Conservation (phyloP, 169 alveolate species). For the Plasmodium coatneyi region DNA sequence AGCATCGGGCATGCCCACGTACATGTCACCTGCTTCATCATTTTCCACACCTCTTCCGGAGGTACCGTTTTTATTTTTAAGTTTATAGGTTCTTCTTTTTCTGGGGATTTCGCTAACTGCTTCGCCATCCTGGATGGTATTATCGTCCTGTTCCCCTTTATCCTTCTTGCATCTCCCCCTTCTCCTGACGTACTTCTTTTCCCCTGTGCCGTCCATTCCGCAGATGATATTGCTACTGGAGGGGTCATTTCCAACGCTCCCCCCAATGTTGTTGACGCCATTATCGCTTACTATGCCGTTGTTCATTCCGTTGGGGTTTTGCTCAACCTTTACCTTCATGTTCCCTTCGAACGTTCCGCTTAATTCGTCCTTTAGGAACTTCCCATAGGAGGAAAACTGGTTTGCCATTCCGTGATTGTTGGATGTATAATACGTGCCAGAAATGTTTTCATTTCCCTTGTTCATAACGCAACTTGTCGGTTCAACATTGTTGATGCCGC, state of each 20-base stretch:
- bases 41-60: background rate
- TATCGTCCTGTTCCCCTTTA: conserved; percentile 22
- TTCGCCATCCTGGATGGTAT: conserved; percentile 22
- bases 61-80: conserved; percentile 14
- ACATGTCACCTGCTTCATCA: background rate
- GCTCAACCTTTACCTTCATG: background rate
- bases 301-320: background rate
- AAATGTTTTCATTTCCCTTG: background rate
- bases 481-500: background rate
- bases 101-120: background rate
- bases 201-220: background rate
- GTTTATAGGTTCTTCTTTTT: background rate
- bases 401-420: background rate
- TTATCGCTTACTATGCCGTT: background rate
- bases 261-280: background rate
- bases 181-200: conserved; percentile 22
- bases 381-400: background rate
- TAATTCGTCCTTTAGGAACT: background rate
- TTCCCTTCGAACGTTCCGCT: background rate
- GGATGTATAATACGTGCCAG: background rate
- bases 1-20: background rate
- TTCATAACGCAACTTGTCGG: background rate
- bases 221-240: background rate
- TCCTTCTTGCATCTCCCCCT: conserved; percentile 24
- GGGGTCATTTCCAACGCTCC: background rate